These are phyloP conservation scores for Mallotus nudiflorus DNA, from an alignment of 345 rosid genomes.

Conservation along the genomic window DNA sequence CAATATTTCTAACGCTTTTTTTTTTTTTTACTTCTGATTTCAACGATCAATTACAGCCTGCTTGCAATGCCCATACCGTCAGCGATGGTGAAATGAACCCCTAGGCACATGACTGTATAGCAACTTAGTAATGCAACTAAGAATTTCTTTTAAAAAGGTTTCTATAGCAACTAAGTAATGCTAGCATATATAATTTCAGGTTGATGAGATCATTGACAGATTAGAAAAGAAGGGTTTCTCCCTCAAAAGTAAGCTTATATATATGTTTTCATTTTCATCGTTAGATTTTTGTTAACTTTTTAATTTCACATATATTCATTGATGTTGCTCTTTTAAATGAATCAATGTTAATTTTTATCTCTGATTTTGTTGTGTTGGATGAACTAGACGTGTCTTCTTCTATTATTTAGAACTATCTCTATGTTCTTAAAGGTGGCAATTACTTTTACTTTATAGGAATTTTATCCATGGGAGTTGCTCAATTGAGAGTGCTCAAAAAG, in stretches of 20 bases:
- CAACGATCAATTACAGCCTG: conserved; percentile 56
- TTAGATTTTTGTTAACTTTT: neutral
- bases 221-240: conserved; percentile 96
- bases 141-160: too few relatives aligned
- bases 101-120: conserved; percentile 85
- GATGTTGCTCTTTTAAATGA: too few relatives aligned
- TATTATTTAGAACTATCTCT: neutral
- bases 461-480: conserved; percentile 92
- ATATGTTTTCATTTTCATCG: neutral
- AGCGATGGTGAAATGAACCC: conserved; percentile 89
- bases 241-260: conserved; percentile 39
- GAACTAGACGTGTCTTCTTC: conserved; percentile 43
- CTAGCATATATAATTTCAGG: conserved; percentile 56
- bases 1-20: conserved; percentile 15
- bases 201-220: conserved; percentile 83
- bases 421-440: neutral
- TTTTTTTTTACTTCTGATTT: conserved; percentile 17
- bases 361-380: conserved; percentile 98
- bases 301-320: too few relatives aligned
- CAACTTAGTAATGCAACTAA: too few relatives aligned
- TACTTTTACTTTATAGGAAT: conserved; percentile 47
- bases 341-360: too few relatives aligned
- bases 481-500: conserved; percentile 77
- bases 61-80: conserved; percentile 95
- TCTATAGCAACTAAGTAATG: too few relatives aligned